Conservation (phyloP, 768 basidiomycete species). For the Asterophora parasitica region DNA sequence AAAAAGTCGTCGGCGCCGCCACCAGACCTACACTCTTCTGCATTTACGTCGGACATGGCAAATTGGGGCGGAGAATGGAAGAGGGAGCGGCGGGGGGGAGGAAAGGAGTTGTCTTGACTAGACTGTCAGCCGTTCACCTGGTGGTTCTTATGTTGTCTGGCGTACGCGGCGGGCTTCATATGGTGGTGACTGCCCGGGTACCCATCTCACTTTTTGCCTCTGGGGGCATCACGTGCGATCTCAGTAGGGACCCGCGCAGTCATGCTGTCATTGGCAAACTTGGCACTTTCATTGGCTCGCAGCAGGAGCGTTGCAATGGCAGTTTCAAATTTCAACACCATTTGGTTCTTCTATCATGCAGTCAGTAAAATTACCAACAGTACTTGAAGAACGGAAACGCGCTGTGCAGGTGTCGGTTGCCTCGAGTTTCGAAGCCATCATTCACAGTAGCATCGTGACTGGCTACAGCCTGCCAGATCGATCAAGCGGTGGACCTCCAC, state of each 20-base stretch:
- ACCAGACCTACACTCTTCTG: slow-evolving; percentile 43
- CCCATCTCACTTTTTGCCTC: slow-evolving; percentile 14
- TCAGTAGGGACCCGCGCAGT: slow-evolving; percentile 28
- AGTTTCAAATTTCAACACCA: too few species aligned
- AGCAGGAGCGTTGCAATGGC: too few species aligned
- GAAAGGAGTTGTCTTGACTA: not conserved
- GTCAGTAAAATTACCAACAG: too few species aligned
- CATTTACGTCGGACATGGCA: slow-evolving; percentile 16
- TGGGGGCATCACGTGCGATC: slow-evolving; percentile 5
- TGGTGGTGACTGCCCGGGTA: slow-evolving; percentile 28
- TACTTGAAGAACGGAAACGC: too few species aligned
- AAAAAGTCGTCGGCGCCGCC: slow-evolving; percentile 46
- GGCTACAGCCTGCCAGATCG: too few species aligned
- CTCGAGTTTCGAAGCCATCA: too few species aligned
- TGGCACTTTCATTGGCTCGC: too few species aligned
- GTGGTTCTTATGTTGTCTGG: slow-evolving; percentile 2
- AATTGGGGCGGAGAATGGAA: slow-evolving; percentile 4
- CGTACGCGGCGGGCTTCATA: not conserved
- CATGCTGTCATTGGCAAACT: too few species aligned
- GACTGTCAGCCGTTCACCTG: not conserved
- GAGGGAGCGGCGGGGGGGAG: slow-evolving; percentile 2
- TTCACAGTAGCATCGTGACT: too few species aligned
- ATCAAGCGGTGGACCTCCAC: too few species aligned
- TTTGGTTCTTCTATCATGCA: too few species aligned
- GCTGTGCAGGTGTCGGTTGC: too few species aligned